Evolutionary conservation across 2,329 filamentous ascomycete species (phyloP).

Genomic region (Tolypocladium capitatum): DNA sequence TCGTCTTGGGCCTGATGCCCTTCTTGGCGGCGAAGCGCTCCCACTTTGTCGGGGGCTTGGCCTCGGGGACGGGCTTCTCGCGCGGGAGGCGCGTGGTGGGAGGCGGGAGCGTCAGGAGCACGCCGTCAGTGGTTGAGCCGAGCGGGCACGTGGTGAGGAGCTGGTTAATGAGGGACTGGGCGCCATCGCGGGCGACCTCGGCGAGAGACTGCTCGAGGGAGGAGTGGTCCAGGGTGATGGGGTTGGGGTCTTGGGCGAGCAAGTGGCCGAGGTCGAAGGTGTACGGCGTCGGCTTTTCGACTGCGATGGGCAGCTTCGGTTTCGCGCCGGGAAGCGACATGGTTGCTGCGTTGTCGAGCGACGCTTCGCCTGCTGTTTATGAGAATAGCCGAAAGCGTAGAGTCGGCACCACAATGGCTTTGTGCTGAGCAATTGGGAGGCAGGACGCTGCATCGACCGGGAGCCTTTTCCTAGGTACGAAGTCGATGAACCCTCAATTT

Average conservation of each 20-base stretch:
- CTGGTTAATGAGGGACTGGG: constrained; percentile 87
- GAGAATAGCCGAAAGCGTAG: too few species aligned
- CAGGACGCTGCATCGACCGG: constrained; percentile 1
- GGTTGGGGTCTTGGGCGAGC: constrained; percentile 77
- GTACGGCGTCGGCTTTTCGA: constrained; percentile 77
- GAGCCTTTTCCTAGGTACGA: constrained; percentile 2
- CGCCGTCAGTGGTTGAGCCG: constrained; percentile 52
- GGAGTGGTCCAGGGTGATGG: constrained; percentile 43
- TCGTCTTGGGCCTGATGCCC: constrained; percentile 82
- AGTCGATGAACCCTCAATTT: constrained; percentile 9
- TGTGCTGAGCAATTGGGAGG: background rate
- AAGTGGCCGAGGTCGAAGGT: constrained; percentile 87
- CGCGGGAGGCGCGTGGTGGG: constrained; percentile 63
- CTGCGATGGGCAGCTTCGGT: constrained; percentile 46
- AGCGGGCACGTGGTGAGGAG: constrained; percentile 81
- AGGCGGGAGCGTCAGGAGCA: constrained; percentile 66
- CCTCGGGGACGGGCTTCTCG: constrained; percentile 78
- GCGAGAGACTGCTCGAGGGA: constrained; percentile 56
- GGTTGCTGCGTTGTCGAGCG: background rate
- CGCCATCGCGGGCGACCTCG: constrained; percentile 70
- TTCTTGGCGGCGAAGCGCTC: constrained; percentile 93
- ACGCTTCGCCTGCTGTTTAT: background rate
- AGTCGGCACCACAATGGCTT: background rate
- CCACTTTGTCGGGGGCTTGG: constrained; percentile 84
- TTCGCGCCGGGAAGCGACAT: constrained; percentile 25